These are phyloP conservation scores for Pythium guiyangense DNA, from an alignment of 352 stramenopile genomes.

Conservation along the genomic window DNA sequence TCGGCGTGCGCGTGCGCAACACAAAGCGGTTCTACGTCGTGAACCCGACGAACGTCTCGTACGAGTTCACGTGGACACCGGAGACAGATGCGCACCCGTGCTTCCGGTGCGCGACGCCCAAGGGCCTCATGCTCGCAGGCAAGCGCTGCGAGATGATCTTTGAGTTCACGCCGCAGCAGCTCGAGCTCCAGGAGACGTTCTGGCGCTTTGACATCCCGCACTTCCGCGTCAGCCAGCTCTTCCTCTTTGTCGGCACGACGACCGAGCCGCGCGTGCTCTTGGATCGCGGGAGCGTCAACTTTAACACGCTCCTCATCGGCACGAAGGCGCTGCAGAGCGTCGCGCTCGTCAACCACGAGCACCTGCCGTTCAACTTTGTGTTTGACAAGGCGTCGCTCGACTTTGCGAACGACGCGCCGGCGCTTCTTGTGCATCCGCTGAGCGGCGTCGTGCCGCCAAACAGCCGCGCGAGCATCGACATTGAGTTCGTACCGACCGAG, in stretches of 20 bases:
- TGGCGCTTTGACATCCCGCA: constrained; percentile 89
- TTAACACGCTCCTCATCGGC: constrained; percentile 89
- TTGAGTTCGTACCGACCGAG: constrained; percentile 89
- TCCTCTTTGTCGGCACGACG: constrained; percentile 91
- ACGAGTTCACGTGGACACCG: constrained; percentile 91
- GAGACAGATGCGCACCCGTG: constrained; percentile 66
- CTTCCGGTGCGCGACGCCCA: constrained; percentile 89
- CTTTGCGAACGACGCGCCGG: constrained; percentile 69
- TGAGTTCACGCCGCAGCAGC: constrained; percentile 91
- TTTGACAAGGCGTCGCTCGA: constrained; percentile 89
- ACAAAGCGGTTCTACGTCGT: constrained; percentile 91
- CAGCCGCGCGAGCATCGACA: constrained; percentile 67
- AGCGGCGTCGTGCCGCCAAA: constrained; percentile 89
- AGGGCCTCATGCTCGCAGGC: constrained; percentile 89
- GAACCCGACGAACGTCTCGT: constrained; percentile 92
- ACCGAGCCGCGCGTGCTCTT: constrained; percentile 87
- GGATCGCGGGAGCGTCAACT: constrained; percentile 89
- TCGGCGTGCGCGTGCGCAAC: constrained; percentile 90
- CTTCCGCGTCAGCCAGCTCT: constrained; percentile 88
- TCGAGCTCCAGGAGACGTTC: constrained; percentile 90
- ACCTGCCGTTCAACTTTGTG: constrained; percentile 93
- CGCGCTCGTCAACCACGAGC: constrained; percentile 88
- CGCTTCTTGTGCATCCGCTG: constrained; percentile 83
- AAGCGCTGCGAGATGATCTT: constrained; percentile 96
- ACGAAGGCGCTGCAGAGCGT: constrained; percentile 85